Base-by-base conservation (phyloP, 768 basidiomycete genomes). In the Hericium erinaceus region DNA sequence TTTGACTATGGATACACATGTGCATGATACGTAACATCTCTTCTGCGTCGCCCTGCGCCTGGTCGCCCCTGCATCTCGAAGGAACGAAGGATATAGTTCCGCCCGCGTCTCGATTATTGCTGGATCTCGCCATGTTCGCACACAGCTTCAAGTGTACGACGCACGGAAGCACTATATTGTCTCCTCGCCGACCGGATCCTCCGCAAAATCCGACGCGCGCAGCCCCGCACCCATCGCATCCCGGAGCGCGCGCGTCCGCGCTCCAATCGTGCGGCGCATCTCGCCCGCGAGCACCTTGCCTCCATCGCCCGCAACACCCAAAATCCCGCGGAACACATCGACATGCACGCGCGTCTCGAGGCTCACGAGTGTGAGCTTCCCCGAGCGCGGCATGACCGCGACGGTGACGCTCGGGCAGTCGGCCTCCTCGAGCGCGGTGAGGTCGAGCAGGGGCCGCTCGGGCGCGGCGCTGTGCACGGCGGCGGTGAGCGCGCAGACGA, bases 301-400 rank as follows among this genome's bases (percentile, higher is more conserved):
- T 9, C 87, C 93, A 56, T 92, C 85, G 33, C 83, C 78, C 0
- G 88, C 93, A 54, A 95, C 69, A 62, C 76, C 74, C 63, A 98
- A 82, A 64, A 98, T 82, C 66, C 95, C 94, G 68, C 89, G 89
- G 63, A 98, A 97, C 55, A 92, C 78, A 64, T 94, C 93, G 10
- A 94, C 85, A 65, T 92, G 92, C 58, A 99, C 70, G n/a, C 95
- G 77, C 15, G 93, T 95, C 71, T 98, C 97, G 84, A 98, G 89
- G 53, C 86, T 87, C 60, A 93, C 87, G 39, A 98, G 77, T 15
- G 90, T 92, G 48, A 97, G 83, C 59, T 86, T 88, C 4, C 82
- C 81, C n/a, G 87, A 83, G 63, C 84, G 84, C 7, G 97, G 94
- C 79, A 98, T 85, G 28, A 90, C 78, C 0, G 93, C 97, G 41